These are phyloP conservation scores for Sporothrix brunneoviolacea DNA, from an alignment of 2,329 filamentous ascomycete species.

Conservation along the genomic window DNA sequence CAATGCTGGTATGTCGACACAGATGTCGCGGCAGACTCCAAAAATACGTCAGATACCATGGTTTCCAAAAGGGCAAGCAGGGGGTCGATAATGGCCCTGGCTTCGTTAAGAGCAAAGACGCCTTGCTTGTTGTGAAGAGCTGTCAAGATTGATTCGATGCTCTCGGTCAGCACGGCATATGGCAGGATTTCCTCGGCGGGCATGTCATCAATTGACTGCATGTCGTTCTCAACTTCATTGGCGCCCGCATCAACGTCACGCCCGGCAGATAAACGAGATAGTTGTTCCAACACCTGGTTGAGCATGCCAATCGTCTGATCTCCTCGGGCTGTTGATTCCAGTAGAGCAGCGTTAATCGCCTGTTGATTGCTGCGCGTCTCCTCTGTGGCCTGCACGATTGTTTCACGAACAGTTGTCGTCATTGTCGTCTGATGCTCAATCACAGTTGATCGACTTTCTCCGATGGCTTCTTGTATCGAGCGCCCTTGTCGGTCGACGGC, in stretches of 20 bases:
- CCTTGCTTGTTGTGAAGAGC: not conserved
- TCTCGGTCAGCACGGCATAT: not conserved
- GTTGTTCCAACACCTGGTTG: not conserved
- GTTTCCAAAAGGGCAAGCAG: not conserved
- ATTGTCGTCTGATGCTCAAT: not conserved
- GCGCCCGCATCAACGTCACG: not conserved
- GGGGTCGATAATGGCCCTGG: not conserved
- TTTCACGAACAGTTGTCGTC: not conserved
- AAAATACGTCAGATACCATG: too few relatives aligned
- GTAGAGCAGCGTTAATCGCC: not conserved
- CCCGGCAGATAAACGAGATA: not conserved
- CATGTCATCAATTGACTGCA: not conserved
- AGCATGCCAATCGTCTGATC: not conserved
- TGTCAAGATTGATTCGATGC: not conserved
- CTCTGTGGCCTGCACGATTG: not conserved
- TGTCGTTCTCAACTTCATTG: not conserved
- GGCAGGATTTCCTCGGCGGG: not conserved
- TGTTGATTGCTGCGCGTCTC: not conserved
- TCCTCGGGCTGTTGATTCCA: not conserved
- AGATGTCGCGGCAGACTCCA: too few relatives aligned
- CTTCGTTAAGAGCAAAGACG: not conserved
- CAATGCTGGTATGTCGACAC: too few relatives aligned
- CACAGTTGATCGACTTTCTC: not conserved
- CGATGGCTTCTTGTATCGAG: not conserved
- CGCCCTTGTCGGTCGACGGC: not conserved